These are phyloP conservation scores for Dactylellina leptospora DNA, from an alignment of 2,329 filamentous ascomycete genomes.

Conservation along the genomic window DNA sequence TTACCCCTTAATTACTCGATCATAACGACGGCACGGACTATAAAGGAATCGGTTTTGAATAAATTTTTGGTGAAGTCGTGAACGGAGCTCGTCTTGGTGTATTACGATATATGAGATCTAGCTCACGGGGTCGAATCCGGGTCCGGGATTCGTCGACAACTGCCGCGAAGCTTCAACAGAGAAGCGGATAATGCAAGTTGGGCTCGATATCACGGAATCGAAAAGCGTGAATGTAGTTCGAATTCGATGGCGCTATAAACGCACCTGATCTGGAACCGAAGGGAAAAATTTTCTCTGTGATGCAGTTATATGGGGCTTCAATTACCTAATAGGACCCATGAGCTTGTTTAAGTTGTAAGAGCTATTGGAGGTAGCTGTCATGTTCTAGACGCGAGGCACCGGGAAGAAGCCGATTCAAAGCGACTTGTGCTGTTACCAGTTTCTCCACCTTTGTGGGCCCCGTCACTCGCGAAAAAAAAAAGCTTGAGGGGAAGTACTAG, in stretches of 20 bases:
- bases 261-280: constrained; percentile 15
- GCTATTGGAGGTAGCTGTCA: not conserved
- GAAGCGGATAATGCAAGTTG: not conserved
- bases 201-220: not conserved
- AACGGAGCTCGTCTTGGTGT: constrained; percentile 6
- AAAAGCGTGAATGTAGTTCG: not conserved
- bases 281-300: constrained; percentile 34
- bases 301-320: constrained; percentile 16
- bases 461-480: not conserved
- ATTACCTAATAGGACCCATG: constrained; percentile 45
- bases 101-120: not conserved
- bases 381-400: constrained; percentile 19
- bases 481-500: not conserved
- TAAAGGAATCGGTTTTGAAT: not conserved
- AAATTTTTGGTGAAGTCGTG: not conserved
- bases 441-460: constrained; percentile 1
- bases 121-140: constrained; percentile 12
- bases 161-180: not conserved
- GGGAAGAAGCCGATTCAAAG: constrained; percentile 51
- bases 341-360: constrained; percentile 6
- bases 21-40: constrained; percentile 40
- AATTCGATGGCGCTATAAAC: constrained; percentile 19
- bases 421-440: constrained; percentile 3
- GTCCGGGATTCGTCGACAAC: not conserved
- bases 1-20: constrained; percentile 52